Conservation (phyloP, 2,329 filamentous ascomycete species). For the Alternaria atra region DNA sequence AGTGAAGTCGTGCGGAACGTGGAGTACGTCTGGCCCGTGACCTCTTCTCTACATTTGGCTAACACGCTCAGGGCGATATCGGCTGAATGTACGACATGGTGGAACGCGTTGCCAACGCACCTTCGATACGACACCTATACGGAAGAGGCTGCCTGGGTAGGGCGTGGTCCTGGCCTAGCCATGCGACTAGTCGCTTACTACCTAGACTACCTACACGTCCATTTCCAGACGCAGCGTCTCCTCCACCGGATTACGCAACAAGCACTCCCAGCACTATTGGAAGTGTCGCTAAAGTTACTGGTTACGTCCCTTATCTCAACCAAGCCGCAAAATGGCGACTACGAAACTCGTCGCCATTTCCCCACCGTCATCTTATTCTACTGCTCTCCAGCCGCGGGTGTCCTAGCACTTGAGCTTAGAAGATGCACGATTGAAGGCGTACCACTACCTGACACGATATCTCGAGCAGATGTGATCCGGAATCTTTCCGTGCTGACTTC, state of each 20-base stretch:
- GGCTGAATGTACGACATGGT: conserved; percentile 36
- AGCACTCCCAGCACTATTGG: conserved; percentile 42
- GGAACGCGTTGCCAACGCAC: conserved; percentile 41
- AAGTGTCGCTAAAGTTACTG: conserved; percentile 46
- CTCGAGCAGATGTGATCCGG: conserved; percentile 48
- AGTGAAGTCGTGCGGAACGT: conserved; percentile 40
- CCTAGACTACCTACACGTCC: conserved; percentile 46
- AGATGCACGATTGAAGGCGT: conserved; percentile 46
- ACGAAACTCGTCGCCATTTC: conserved; percentile 44
- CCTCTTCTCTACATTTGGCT: conserved; percentile 1
- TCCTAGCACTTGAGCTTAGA: conserved; percentile 46
- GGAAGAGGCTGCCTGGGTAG: conserved; percentile 42
- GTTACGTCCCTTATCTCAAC: conserved; percentile 43
- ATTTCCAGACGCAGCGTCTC: conserved; percentile 47
- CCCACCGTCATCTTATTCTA: conserved; percentile 48
- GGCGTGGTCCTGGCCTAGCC: conserved; percentile 32
- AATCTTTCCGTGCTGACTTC: conserved; percentile 49
- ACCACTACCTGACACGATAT: conserved; percentile 40
- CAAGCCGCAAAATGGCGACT: conserved; percentile 42
- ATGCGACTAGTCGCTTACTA: conserved; percentile 44
- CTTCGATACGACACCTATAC: conserved; percentile 48
- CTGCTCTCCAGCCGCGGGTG: conserved; percentile 47
- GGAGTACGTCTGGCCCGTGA: conserved; percentile 29
- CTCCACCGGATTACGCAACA: conserved; percentile 44
- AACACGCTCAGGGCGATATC: conserved; percentile 36